phyloP scores from a whole-genome alignment of 1,284 basidiomycete species.

The Agroathelia rolfsii region DNA sequence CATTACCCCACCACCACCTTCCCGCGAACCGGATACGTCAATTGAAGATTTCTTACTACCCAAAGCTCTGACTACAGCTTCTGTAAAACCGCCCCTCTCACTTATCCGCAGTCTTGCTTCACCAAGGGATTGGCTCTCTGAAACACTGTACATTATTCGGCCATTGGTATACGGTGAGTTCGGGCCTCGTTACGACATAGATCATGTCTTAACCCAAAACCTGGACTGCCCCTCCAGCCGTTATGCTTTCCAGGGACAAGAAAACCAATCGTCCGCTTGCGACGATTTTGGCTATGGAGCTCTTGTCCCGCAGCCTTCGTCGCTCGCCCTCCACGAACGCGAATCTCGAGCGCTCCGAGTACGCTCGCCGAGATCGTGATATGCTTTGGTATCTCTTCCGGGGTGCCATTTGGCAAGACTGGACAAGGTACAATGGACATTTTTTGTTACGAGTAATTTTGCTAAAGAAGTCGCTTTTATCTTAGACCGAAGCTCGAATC shows the following conservation, averaged over 20 bases:
- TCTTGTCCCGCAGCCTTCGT: slow-evolving; percentile 59
- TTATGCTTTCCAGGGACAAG: slow-evolving; percentile 22
- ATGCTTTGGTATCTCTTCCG: slow-evolving; percentile 82
- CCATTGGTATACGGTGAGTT: slow-evolving; percentile 65
- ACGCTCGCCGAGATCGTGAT: slow-evolving; percentile 71
- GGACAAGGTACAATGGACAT: slow-evolving; percentile 63
- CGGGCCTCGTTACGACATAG: slow-evolving; percentile 7
- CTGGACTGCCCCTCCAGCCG: slow-evolving; percentile 27
- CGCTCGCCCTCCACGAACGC: slow-evolving; percentile 52
- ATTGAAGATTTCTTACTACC: slow-evolving; percentile 70
- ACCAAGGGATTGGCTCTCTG: slow-evolving; percentile 64
- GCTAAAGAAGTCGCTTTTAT: slow-evolving; percentile 5
- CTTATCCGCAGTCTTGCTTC: slow-evolving; percentile 50
- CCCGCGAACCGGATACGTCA: slow-evolving; percentile 38
- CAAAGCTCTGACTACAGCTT: slow-evolving; percentile 64
- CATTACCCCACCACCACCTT: slow-evolving; percentile 40
- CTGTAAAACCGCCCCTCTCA: slow-evolving; percentile 57
- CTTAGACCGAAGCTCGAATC: slow-evolving; percentile 67
- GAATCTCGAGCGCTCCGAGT: slow-evolving; percentile 66
- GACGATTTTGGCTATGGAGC: slow-evolving; percentile 48
- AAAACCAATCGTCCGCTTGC: slow-evolving; percentile 42
- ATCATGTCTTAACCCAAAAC: slow-evolving; percentile 17
- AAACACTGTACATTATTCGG: slow-evolving; percentile 54
- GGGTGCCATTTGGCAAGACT: slow-evolving; percentile 82
- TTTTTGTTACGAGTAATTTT: slow-evolving; percentile 1